These are phyloP conservation scores for Penicillium turbatum DNA, from an alignment of 495 filamentous ascomycete species.

Conservation along the genomic window DNA sequence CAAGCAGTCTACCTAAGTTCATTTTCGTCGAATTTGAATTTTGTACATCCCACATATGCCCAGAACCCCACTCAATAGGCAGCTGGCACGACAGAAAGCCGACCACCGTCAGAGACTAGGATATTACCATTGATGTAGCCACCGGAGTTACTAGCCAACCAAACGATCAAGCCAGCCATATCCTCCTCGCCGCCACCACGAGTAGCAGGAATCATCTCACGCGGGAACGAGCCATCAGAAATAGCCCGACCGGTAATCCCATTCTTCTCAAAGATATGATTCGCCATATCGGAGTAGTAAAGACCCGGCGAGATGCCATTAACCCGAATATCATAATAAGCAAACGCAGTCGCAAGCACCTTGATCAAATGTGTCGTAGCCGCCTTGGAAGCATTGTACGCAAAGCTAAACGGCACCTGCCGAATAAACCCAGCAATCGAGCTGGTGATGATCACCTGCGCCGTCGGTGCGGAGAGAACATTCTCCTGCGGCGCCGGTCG, in stretches of 20 bases:
- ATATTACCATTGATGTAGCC: constrained; percentile 58
- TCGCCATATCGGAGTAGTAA: constrained; percentile 62
- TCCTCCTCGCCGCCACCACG: constrained; percentile 55
- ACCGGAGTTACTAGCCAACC: constrained; percentile 57
- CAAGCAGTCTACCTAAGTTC: not conserved
- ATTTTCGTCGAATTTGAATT: not conserved
- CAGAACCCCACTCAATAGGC: constrained; percentile 34
- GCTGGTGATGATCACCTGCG: constrained; percentile 61
- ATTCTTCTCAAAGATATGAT: constrained; percentile 20
- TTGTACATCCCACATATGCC: constrained; percentile 1
- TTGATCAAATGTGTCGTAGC: constrained; percentile 62
- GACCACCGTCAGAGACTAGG: constrained; percentile 57
- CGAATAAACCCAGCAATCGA: constrained; percentile 60
- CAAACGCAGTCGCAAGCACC: constrained; percentile 49
- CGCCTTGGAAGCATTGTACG: constrained; percentile 63
- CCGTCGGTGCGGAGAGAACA: constrained; percentile 45
- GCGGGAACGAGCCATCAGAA: constrained; percentile 41
- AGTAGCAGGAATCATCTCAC: constrained; percentile 47
- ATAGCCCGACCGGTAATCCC: constrained; percentile 20
- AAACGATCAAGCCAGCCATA: constrained; percentile 59
- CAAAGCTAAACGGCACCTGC: constrained; percentile 50
- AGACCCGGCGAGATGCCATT: constrained; percentile 66
- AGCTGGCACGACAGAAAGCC: constrained; percentile 44
- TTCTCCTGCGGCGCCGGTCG: constrained; percentile 28
- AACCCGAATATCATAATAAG: constrained; percentile 55